Percentiles rank a stretch among this genome's conserved stretches.
phyloP scores from a whole-genome alignment of 495 filamentous ascomycete species.

The Trichoderma gamsii region DNA sequence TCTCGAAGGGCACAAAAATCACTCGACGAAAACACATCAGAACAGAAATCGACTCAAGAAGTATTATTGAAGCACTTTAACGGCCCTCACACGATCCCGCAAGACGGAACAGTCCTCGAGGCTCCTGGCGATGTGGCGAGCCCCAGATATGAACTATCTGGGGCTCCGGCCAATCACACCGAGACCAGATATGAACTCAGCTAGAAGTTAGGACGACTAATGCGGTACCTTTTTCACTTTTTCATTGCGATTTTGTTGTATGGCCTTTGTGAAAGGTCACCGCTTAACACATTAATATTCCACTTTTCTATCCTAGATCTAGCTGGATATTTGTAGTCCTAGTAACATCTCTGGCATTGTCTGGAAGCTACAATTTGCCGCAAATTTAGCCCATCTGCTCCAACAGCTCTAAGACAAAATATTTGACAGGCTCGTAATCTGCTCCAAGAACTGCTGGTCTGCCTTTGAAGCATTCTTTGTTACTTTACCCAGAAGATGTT shows the following conservation, averaged over 20 bases:
- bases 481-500: conserved; percentile 44
- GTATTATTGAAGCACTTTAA: background rate
- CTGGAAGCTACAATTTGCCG: no score
- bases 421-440: conserved; percentile 33
- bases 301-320: no score
- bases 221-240: background rate
- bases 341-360: no score
- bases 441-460: conserved; percentile 30
- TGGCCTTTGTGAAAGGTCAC: no score
- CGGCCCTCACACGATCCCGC: background rate
- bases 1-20: background rate
- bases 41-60: background rate
- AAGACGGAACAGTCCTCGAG: background rate
- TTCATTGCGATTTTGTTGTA: background rate
- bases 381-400: no score
- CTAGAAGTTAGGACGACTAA: background rate
- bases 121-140: background rate
- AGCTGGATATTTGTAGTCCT: no score
- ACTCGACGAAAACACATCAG: background rate
- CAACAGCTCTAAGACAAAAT: conserved; percentile 22
- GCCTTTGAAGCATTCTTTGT: conserved; percentile 40
- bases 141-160: background rate
- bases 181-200: background rate
- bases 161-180: background rate
- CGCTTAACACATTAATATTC: no score